These are phyloP conservation scores for Yamadazyma nakazawae DNA, from an alignment of 805 yeast species.

Conservation along the genomic window DNA sequence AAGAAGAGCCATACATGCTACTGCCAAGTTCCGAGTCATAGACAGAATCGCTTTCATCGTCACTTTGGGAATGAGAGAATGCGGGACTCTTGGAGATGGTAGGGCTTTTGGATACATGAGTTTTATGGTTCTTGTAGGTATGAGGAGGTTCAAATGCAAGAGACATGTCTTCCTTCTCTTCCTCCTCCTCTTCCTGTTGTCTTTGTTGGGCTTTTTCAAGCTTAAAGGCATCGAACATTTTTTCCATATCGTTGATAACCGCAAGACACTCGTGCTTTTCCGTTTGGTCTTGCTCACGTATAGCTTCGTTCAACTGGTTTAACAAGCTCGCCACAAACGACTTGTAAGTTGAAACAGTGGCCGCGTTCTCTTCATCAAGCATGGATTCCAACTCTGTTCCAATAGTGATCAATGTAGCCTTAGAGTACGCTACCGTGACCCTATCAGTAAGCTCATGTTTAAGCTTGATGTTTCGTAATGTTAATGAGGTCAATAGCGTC, in stretches of 20 bases:
- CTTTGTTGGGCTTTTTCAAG: constrained; percentile 21
- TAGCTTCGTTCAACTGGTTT: constrained; percentile 54
- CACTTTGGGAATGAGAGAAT: constrained; percentile 6
- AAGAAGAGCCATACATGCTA: constrained; percentile 17
- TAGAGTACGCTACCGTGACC: constrained; percentile 57
- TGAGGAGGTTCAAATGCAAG: constrained; percentile 3
- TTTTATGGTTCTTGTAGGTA: background rate
- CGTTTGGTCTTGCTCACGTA: constrained; percentile 50
- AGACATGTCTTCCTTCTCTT: background rate
- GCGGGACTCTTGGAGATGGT: background rate
- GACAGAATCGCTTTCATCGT: constrained; percentile 19
- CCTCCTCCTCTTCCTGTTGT: background rate
- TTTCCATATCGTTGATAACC: constrained; percentile 66
- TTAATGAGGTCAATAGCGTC: constrained; percentile 44
- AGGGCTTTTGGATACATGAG: background rate
- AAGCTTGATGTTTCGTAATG: constrained; percentile 45
- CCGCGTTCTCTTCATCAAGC: constrained; percentile 30
- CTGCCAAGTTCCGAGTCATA: constrained; percentile 27
- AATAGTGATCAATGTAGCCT: constrained; percentile 60
- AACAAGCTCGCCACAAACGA: constrained; percentile 56
- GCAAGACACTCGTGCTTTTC: constrained; percentile 65
- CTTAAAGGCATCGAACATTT: constrained; percentile 61
- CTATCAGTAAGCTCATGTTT: constrained; percentile 50
- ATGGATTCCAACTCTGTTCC: constrained; percentile 58
- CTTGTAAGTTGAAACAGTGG: constrained; percentile 46